A percentile compares a stretch with the other conserved stretches of the same genome.
phyloP scores from a whole-genome alignment of 306 rosid species.

The Pyrus communis region DNA sequence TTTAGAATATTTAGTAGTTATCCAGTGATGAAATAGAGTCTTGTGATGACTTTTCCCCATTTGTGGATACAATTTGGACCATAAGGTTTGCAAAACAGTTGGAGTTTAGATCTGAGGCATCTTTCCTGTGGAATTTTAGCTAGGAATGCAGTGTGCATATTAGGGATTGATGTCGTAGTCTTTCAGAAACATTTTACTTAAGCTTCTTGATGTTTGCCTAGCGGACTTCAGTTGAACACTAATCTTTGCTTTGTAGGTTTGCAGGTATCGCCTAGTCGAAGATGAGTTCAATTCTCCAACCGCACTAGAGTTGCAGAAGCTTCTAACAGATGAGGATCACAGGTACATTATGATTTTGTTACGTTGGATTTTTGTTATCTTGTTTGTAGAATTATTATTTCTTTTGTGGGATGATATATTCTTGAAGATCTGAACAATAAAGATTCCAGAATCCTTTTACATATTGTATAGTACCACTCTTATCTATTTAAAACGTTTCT shows the following conservation, averaged over 20 bases:
- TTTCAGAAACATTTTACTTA: background rate
- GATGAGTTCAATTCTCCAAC: slow-evolving; percentile 81
- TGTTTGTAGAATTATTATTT: background rate
- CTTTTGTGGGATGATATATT: background rate
- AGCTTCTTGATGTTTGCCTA: slow-evolving; percentile 1
- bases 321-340: slow-evolving; percentile 86
- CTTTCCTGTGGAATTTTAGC: background rate
- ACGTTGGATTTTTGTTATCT: background rate
- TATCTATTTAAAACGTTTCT: background rate
- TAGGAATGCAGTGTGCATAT: background rate
- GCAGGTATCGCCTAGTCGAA: slow-evolving; percentile 72
- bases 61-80: background rate
- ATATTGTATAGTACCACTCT: background rate
- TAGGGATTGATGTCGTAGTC: background rate
- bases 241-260: slow-evolving; percentile 55
- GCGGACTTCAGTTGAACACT: slow-evolving; percentile 6
- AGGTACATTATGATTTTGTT: slow-evolving; percentile 36
- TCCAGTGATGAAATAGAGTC: background rate
- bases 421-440: background rate
- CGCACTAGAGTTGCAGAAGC: slow-evolving; percentile 67
- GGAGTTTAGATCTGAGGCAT: background rate
- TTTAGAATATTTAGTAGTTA: background rate
- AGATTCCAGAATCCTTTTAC: background rate
- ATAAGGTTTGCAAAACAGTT: background rate
- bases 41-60: too few species aligned